Evolutionary conservation across 1,139 yeast genomes (phyloP).

Genomic region (Nakaseomyces glabratus): DNA sequence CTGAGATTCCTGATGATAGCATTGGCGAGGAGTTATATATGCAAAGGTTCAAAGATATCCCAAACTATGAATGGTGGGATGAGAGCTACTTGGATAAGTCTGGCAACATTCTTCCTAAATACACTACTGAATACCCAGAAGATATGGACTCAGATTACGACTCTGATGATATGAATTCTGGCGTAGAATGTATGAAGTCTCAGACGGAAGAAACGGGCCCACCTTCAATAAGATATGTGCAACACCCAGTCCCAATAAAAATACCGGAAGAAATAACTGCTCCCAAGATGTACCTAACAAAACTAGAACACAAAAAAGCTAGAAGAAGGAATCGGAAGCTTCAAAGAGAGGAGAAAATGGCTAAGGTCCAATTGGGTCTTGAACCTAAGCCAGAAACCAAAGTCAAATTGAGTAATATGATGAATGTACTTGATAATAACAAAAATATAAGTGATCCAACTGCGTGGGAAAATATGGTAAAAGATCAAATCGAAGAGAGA

Average conservation of each 20-base stretch:
- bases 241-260: conserved; percentile 67
- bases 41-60: conserved; percentile 11
- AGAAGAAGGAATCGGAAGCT: conserved; percentile 63
- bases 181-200: conserved; percentile 14
- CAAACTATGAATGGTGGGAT: conserved; percentile 31
- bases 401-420: conserved; percentile 70
- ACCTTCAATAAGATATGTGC: conserved; percentile 43
- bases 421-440: conserved; percentile 69
- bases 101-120: conserved; percentile 16
- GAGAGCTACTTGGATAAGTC: conserved; percentile 16
- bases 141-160: conserved; percentile 17
- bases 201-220: conserved; percentile 17
- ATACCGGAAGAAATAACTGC: conserved; percentile 47
- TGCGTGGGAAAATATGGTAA: conserved; percentile 64
- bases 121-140: conserved; percentile 11
- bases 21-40: conserved; percentile 22
- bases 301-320: conserved; percentile 64
- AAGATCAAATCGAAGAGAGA: conserved; percentile 59
- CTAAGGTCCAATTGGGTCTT: conserved; percentile 67
- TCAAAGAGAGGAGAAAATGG: conserved; percentile 61
- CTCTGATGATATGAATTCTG: conserved; percentile 17
- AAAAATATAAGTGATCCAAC: conserved; percentile 92
- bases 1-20: conserved; percentile 23
- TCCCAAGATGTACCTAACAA: conserved; percentile 54
- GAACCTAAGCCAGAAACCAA: conserved; percentile 89